Base-by-base conservation (phyloP, 2,329 filamentous ascomycete species). In the Sordariomycetes sp. region DNA sequence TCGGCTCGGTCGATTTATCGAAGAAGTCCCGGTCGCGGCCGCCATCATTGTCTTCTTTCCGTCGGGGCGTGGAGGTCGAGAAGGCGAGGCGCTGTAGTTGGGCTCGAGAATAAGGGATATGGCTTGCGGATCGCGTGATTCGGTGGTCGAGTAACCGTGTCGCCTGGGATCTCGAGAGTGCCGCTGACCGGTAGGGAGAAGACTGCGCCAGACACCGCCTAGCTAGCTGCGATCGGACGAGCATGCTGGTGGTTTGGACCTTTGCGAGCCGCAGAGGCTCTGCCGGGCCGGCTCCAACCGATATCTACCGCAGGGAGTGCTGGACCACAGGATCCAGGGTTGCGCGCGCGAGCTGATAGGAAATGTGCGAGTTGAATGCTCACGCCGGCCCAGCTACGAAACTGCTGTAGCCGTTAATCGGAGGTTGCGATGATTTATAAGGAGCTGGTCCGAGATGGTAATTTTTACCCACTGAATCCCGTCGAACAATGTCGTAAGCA, bases 1-100 rank as follows among this genome's bases (percentile, higher is more conserved):
- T 70, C 58, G 78, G 74, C 62, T 80, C 76, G 24, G 75, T 70
- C 6, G 75, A 65, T 8, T 74, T 72, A 62, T 82, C 77, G 60
- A 83, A 80, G 62, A 81, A 81, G 22, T 61, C 54, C 28, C 59
- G 72, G 67, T 72, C 70, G 54, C 70, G 71, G 50, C 74, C 70
- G 55, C 22, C 12, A 22, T 34, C 51, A 8, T 73, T 74, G 32
- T 53, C 58, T 43, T 61, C 61, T 55, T 62, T 60, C 54, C 57
- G 57, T 28, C 57, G 34, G n/a, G 51, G 22, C 11, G 40, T 34
- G 16, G 12, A 22, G 35, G 57, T 58, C 32, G 57, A 58, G 53
- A 58, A 58, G 57, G 51, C 51, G n/a, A 54, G 48, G 34, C 16
- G 55, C 11, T 54, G 51, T n/a, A 35, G 11, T 46, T 22, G 52